These are phyloP conservation scores for Phlyctochytrium arcticum DNA, from an alignment of 192 early-diverging fungal genomes.

Conservation along the genomic window DNA sequence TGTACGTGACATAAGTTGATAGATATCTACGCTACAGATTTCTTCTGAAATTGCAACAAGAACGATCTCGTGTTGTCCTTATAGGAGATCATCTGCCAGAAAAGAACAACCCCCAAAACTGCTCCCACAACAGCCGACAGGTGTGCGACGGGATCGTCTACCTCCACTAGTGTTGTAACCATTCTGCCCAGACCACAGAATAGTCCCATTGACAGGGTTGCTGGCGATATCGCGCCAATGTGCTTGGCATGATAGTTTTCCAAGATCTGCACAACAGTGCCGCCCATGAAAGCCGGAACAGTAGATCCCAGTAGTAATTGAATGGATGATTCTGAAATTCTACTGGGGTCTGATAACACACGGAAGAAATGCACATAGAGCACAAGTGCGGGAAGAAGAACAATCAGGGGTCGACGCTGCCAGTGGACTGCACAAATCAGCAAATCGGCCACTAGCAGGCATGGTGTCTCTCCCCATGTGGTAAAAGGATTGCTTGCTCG, in stretches of 20 bases:
- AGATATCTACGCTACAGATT: no score
- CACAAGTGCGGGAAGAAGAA: background rate
- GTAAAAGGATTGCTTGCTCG: conserved; percentile 14
- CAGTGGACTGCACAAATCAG: conserved; percentile 3
- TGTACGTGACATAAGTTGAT: no score
- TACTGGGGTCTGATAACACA: background rate
- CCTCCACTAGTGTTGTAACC: conserved; percentile 27
- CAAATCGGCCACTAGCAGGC: conserved; percentile 9
- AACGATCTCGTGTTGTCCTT: conserved; percentile 13
- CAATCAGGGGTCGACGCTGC: background rate
- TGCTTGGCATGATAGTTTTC: conserved; percentile 10
- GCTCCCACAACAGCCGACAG: conserved; percentile 1
- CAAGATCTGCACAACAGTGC: conserved; percentile 16
- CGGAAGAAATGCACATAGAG: background rate
- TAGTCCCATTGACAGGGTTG: conserved; percentile 18
- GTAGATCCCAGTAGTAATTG: conserved; percentile 10
- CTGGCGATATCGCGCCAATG: conserved; percentile 19
- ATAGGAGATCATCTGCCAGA: conserved; percentile 17
- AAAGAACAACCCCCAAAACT: conserved; percentile 12
- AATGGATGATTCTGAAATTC: background rate
- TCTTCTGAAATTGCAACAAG: no score
- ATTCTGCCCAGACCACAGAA: conserved; percentile 18
- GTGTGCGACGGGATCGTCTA: conserved; percentile 18
- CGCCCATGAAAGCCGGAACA: conserved; percentile 6
- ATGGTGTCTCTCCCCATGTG: conserved; percentile 16